Conservation (phyloP, 495 filamentous ascomycete species). For the Friedmanniomyces simplex region DNA sequence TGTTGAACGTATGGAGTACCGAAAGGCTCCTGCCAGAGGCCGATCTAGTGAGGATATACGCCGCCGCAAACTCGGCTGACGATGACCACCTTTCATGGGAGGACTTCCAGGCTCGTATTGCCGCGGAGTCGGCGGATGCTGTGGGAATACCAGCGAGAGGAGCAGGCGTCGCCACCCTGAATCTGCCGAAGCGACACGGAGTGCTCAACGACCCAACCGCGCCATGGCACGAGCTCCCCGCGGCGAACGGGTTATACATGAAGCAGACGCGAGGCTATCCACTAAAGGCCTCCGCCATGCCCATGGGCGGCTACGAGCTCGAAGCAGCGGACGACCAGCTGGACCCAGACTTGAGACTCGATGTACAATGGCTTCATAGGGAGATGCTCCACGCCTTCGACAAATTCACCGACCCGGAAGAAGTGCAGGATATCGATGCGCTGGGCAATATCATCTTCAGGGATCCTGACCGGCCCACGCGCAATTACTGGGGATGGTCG, state of each 20-base stretch:
- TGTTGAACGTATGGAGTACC: background rate
- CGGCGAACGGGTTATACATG: slow-evolving; percentile 18
- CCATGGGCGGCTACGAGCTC: slow-evolving; percentile 9
- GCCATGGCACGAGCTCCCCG: slow-evolving; percentile 18
- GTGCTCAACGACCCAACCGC: slow-evolving; percentile 7
- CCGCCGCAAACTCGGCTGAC: background rate
- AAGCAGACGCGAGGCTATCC: slow-evolving; percentile 19
- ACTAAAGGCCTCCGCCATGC: slow-evolving; percentile 6
- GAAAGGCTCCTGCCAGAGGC: background rate
- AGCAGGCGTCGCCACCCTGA: background rate
- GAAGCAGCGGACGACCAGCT: background rate
- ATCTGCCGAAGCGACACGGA: slow-evolving; percentile 7
- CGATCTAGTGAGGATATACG: background rate
- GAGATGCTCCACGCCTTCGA: slow-evolving; percentile 5
- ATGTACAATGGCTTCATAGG: slow-evolving; percentile 4
- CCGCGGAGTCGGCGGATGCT: too few species aligned
- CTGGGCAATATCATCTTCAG: slow-evolving; percentile 16
- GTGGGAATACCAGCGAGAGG: background rate
- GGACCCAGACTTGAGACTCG: background rate
- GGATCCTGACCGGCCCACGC: slow-evolving; percentile 12
- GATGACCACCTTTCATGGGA: background rate
- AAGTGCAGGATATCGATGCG: slow-evolving; percentile 16
- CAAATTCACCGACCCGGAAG: slow-evolving; percentile 13
- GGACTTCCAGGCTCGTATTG: background rate
- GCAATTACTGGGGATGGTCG: slow-evolving; percentile 18